A percentile compares a stretch with the other conserved stretches of the same genome.
phyloP scores from a whole-genome alignment of 257 asterid genomes.

The Ajuga chamaepitys region DNA sequence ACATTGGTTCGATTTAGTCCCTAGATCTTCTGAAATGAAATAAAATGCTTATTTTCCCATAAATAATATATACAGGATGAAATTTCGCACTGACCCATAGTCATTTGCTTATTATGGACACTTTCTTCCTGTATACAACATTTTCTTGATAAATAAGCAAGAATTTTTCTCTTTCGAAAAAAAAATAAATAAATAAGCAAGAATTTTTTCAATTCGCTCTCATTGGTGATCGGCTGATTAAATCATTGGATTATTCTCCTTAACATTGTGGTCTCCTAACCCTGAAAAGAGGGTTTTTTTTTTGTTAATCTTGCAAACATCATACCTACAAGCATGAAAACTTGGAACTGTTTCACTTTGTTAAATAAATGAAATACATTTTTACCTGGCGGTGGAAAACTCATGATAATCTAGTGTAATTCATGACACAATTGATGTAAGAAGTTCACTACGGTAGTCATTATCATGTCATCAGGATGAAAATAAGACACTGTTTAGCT shows the following conservation, averaged over 20 bases:
- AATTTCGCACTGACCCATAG: background rate
- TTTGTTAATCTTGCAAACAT: background rate
- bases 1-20: background rate
- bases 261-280: conserved; percentile 1
- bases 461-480: background rate
- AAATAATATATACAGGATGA: background rate
- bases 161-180: no score
- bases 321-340: background rate
- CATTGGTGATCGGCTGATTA: background rate
- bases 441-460: background rate
- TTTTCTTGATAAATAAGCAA: background rate
- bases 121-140: background rate
- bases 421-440: no score
- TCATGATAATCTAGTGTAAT: background rate
- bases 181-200: no score
- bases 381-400: background rate
- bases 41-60: no score
- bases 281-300: background rate
- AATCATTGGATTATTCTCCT: background rate
- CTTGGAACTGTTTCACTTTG: conserved; percentile 2
- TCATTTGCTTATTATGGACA: background rate
- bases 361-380: background rate
- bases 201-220: background rate
- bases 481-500: background rate
- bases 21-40: background rate